Base-by-base conservation (phyloP, 1,284 basidiomycete genomes). In the Ganoderma boninense region DNA sequence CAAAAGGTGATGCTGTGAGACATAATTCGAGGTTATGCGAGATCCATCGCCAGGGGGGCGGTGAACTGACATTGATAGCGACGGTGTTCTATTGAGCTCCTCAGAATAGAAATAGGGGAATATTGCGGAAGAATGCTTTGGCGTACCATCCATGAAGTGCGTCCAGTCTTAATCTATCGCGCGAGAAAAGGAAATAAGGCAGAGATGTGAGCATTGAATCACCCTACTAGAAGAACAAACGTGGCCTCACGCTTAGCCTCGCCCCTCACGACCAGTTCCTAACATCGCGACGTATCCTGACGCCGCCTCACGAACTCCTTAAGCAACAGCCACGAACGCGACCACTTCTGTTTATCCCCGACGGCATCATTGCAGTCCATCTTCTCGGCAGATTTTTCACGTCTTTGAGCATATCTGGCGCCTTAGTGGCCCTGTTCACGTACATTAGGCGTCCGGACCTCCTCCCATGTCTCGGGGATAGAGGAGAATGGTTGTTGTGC, bases 261-360 rank as follows among this genome's bases (percentile, higher is more conserved):
- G 4, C 84, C 86, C 2, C 81, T 76, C 18, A 80, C 82, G 57
- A 86, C 80, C 29, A 79, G 80, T 70, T 83, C 84, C 66, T 82
- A 79, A 78, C 66, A 82, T 81, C 66, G 81, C 77, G 74, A 89
- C 85, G 71, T 88, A 74, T 89, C 86, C 64, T 85, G 80, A 62
- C 87, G 83, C 66, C 86, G 76, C 76, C 87, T 87, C 59, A 92
- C 92, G 79, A 93, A 92, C 79, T 92, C 90, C 42, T 84, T 86
- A 8, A 94, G 82, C 4, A 93, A 84, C 11, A 94, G 82, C 92
- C 93, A 95, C 16, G 92, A 91, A 75, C 92, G 93, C 54, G 89
- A 90, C 90, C 90, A 94, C 89, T 95, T 95, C 90, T 96, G 87
- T 81, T 93, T 92, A 78, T 92, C 91, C 93, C 95, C 94, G 60